These are phyloP conservation scores for Sphenostylis stenocarpa DNA, from an alignment of 306 rosid species.

Conservation along the genomic window DNA sequence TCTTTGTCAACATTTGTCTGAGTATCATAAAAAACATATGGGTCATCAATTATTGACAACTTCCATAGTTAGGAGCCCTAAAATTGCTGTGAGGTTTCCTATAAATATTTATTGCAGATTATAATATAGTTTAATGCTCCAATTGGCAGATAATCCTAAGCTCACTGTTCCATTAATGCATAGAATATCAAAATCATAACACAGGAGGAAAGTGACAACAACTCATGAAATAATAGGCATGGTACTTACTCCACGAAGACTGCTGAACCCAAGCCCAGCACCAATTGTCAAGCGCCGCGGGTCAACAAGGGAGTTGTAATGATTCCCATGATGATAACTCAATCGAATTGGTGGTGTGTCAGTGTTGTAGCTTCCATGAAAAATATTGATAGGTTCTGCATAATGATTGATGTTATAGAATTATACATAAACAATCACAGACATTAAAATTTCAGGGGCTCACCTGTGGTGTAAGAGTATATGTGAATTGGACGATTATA, in stretches of 20 bases:
- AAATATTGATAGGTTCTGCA: constrained; percentile 94
- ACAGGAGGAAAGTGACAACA: neutral
- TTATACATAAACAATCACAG: constrained; percentile 16
- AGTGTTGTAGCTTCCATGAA: constrained; percentile 81
- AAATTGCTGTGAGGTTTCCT: neutral
- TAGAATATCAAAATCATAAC: neutral
- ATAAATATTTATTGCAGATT: neutral
- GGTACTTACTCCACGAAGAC: constrained; percentile 73
- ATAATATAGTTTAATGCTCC: neutral
- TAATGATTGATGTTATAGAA: constrained; percentile 25
- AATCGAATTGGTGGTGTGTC: constrained; percentile 90
- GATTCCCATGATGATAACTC: constrained; percentile 94
- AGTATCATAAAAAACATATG: constrained; percentile 28
- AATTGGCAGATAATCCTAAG: neutral
- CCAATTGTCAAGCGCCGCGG: constrained; percentile 81
- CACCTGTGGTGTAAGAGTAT: constrained; percentile 79
- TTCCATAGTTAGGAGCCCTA: neutral
- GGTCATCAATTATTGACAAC: constrained; percentile 20
- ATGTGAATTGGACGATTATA: constrained; percentile 96
- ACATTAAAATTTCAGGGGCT: constrained; percentile 6
- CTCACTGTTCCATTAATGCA: neutral
- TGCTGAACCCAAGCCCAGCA: constrained; percentile 91
- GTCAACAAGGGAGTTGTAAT: constrained; percentile 95
- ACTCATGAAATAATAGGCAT: constrained; percentile 5
- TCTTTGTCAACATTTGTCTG: constrained; percentile 88